Evolutionary conservation across 371 early-diverging fungal genomes (phyloP).

Genomic region (Mortierella sp.): DNA sequence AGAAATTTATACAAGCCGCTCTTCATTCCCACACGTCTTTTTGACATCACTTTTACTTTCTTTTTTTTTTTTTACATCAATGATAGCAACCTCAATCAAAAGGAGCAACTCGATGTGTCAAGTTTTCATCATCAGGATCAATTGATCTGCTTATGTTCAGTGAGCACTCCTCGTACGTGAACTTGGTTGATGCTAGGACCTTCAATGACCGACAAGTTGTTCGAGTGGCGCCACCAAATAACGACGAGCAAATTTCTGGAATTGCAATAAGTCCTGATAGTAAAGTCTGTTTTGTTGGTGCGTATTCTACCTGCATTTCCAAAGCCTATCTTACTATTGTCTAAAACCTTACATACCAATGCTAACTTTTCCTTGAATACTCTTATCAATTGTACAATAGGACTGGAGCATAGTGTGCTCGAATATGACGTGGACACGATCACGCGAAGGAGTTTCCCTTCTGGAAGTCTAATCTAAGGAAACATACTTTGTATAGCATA

Average conservation of each 20-base stretch:
- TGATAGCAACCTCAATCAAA: conserved; percentile 72
- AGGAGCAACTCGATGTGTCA: conserved; percentile 87
- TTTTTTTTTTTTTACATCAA: background rate
- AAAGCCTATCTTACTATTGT: background rate
- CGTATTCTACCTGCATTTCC: background rate
- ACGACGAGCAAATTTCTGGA: conserved; percentile 87
- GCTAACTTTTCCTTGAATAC: background rate
- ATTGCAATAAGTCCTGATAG: conserved; percentile 83
- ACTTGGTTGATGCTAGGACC: conserved; percentile 88
- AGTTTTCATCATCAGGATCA: conserved; percentile 84
- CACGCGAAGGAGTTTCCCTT: conserved; percentile 68
- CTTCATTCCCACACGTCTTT: background rate
- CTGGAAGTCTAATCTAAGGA: conserved; percentile 61
- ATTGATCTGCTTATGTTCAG: conserved; percentile 86
- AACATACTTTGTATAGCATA: background rate
- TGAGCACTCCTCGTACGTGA: conserved; percentile 90
- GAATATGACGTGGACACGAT: conserved; percentile 70
- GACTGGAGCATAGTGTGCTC: conserved; percentile 66
- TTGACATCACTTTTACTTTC: background rate
- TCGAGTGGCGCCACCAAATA: conserved; percentile 63
- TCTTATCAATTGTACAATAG: conserved; percentile 33
- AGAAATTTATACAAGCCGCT: background rate
- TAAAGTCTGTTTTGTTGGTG: conserved; percentile 85
- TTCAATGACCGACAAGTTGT: conserved; percentile 79
- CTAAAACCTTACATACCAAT: background rate